A percentile compares a stretch with the other conserved stretches of the same genome.
Evolutionary conservation across 2,329 filamentous ascomycete genomes (phyloP).

Genomic region (Mycocentrospora acerina): DNA sequence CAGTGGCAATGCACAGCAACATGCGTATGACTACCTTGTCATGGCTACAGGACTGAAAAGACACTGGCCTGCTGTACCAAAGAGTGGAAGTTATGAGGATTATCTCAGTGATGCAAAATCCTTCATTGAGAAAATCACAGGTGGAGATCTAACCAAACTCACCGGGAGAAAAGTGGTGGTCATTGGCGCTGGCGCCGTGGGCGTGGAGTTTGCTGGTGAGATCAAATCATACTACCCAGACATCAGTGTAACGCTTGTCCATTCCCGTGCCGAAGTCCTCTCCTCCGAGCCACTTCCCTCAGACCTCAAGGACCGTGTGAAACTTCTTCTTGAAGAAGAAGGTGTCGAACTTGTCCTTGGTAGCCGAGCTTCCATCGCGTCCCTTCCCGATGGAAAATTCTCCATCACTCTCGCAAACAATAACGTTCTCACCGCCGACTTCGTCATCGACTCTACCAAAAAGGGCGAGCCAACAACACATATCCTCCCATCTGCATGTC

Average conservation of each 20-base stretch:
- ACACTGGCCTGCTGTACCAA: slow-evolving; percentile 72
- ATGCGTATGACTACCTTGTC: slow-evolving; percentile 72
- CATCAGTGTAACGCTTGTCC: slow-evolving; percentile 70
- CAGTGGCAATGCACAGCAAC: slow-evolving; percentile 46
- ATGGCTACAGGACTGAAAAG: slow-evolving; percentile 69
- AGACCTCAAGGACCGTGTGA: slow-evolving; percentile 64
- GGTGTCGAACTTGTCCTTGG: slow-evolving; percentile 67
- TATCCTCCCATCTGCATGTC: slow-evolving; percentile 60
- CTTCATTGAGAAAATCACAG: slow-evolving; percentile 56
- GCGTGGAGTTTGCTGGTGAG: slow-evolving; percentile 80
- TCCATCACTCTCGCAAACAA: slow-evolving; percentile 51
- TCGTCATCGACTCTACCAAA: slow-evolving; percentile 70
- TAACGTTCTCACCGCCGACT: slow-evolving; percentile 56
- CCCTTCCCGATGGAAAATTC: slow-evolving; percentile 32
- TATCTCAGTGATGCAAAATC: slow-evolving; percentile 64
- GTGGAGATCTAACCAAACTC: slow-evolving; percentile 25
- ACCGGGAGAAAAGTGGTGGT: slow-evolving; percentile 60
- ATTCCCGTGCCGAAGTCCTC: slow-evolving; percentile 69
- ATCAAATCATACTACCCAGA: slow-evolving; percentile 67
- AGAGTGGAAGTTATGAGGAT: slow-evolving; percentile 60
- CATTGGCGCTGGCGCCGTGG: slow-evolving; percentile 78
- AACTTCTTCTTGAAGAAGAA: slow-evolving; percentile 59
- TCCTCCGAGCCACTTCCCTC: slow-evolving; percentile 72
- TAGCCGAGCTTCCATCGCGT: slow-evolving; percentile 55
- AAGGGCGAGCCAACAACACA: slow-evolving; percentile 62